Base-by-base conservation (phyloP, 768 basidiomycete genomes). In the Auricularia cornea region DNA sequence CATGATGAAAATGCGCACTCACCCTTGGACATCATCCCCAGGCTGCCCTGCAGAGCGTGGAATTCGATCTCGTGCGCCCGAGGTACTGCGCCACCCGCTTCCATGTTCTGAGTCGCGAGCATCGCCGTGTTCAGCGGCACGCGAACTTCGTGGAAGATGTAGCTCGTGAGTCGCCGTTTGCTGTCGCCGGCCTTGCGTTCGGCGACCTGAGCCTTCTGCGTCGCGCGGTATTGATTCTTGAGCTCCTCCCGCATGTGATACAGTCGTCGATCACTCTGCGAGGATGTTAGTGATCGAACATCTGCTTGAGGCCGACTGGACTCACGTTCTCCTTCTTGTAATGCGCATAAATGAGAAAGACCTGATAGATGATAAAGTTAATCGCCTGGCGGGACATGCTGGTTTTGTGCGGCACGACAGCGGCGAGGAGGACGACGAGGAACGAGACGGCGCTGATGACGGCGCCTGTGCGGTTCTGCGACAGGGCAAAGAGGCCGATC, bases 41-140 rank as follows among this genome's bases (percentile, higher is more conserved):
- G 75, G 69, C 87, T 89, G 2, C 89, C 89, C 68, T 86, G 85
- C 20, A 94, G 80, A 5, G 91, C 94, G 69, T 85, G 86, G 70
- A 94, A 94, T 77, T 97, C 94, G 63, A 95, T 85, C 66, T 89
- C 86, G 69, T 94, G 88, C 40, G 87, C 84, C 66, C 83, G 85
- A 2, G 82, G 80, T 56, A 96, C 82, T 1, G 83, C 82, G 8
- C 88, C 84, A 1, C 85, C 84, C 1, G 90, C 92, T 65, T 90
- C 87, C 83, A 96, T 87, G 70, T 98, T 96, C 76, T 97, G 94
- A 20, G 95, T 89, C 1, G 94, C 92, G 59, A 96, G 78, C 16
- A 94, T 77, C 12, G 89, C 89, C 51, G 89, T 90, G 69, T 91
- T 90, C 60, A 91, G 75, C 30, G 89, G 89, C 62, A 91, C 90